Evolutionary conservation across 371 early-diverging fungal genomes (phyloP), one percentile per base, ranked within the genome.

Genomic region (Syncephalis fuscata): DNA sequence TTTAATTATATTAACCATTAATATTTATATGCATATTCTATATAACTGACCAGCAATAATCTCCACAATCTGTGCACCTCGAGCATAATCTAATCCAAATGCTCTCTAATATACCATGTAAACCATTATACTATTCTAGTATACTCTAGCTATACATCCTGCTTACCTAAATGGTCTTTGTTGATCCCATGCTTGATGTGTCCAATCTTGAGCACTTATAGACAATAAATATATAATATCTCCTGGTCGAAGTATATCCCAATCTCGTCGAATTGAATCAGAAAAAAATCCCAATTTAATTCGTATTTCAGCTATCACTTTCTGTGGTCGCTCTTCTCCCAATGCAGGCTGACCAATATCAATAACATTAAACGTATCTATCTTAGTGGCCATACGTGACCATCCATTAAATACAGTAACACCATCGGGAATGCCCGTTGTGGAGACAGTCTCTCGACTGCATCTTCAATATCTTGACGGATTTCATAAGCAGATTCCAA

Each of bases 381-480:
- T 68, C 0, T 76, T 74, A 15, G 75, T 54, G 1, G 87, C 98
- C 82, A 91, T 94, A 40, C 92, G 66, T 2, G 91, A 80, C 89
- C 92, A 92, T 25, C 98, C 96, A 1, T 68, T 65, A 64, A 94
- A 94, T 27, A 70, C 75, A 5, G 74, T 77, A 9, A 59, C 61
- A 19, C 66, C 53, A 14, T 79, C 81, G 3, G 75, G 71, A 37
- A 71, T 1, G 66, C 70, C 20, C 65, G 51, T 2, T 70, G 60
- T 2, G 97, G 94, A 9, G 72, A 66, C 36, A 97, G 58, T 17
- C 93, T 71, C 23, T 69, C 68, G 0, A 91, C 80, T 0, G 78
- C 88, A 53, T 93, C 93, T 52, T 86, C 81, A 27, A 97, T 65
- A 60, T 91, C 89, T 51, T 85, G 78, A 27, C 91, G 73, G 26